Percentiles rank a stretch among this genome's conserved stretches.
These are phyloP conservation scores for Emmonsiellopsis sp. DNA, from an alignment of 2,329 filamentous ascomycete genomes.

Conservation along the genomic window DNA sequence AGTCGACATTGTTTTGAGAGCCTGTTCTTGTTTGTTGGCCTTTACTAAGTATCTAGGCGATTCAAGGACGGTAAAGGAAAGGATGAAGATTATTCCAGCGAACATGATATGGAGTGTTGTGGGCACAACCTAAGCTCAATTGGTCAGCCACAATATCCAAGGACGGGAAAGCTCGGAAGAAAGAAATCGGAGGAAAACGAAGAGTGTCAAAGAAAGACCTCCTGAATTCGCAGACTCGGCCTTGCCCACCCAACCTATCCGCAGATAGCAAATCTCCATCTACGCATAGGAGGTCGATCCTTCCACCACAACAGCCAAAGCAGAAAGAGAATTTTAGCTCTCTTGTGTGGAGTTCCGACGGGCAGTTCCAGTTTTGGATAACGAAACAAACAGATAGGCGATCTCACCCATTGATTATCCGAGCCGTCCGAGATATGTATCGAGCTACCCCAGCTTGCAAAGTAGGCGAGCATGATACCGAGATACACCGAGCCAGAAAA, in stretches of 20 bases:
- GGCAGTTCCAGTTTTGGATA: too few relatives aligned
- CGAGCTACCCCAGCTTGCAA: constrained; percentile 58
- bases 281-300: too few relatives aligned
- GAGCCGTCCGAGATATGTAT: constrained; percentile 41
- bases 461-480: constrained; percentile 72
- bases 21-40: constrained; percentile 46
- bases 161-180: not conserved
- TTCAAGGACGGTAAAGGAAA: constrained; percentile 61
- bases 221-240: not conserved
- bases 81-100: constrained; percentile 58
- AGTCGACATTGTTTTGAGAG: constrained; percentile 13
- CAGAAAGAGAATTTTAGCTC: too few relatives aligned
- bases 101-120: constrained; percentile 72
- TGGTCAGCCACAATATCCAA: constrained; percentile 3
- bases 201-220: constrained; percentile 2
- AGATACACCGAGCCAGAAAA: constrained; percentile 66
- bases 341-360: too few relatives aligned
- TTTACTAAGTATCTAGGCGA: constrained; percentile 65
- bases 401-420: constrained; percentile 39
- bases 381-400: too few relatives aligned
- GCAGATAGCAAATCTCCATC: too few relatives aligned
- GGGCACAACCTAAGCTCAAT: constrained; percentile 42
- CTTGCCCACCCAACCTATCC: too few relatives aligned
- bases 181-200: not conserved
- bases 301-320: too few relatives aligned